Percentiles rank a stretch among this genome's conserved stretches.
Conservation (phyloP, 2,329 filamentous ascomycete genomes). For the Aphanoascus verrucosus region DNA sequence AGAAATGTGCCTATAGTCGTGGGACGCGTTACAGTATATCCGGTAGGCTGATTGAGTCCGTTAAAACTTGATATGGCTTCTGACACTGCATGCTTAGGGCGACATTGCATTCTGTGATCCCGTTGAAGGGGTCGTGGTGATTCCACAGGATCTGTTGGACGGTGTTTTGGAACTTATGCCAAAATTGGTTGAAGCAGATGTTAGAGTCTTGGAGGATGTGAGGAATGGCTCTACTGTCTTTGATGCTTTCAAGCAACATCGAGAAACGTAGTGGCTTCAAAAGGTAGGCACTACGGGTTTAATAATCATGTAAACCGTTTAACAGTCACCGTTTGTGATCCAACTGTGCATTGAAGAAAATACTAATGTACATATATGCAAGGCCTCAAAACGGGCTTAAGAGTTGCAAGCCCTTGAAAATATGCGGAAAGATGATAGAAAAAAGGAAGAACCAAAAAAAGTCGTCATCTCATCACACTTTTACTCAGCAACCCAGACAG, state of each 20-base stretch:
- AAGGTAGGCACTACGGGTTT: no score
- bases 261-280: conserved; percentile 19
- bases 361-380: conserved; percentile 7
- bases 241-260: conserved; percentile 55
- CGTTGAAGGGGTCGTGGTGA: conserved; percentile 57
- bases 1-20: conserved; percentile 34
- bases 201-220: conserved; percentile 56
- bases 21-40: conserved; percentile 32
- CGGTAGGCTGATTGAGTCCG: conserved; percentile 24
- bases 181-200: conserved; percentile 43
- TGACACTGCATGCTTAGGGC: conserved; percentile 31
- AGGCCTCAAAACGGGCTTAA: neutral
- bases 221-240: conserved; percentile 49
- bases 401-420: neutral
- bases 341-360: neutral
- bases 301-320: neutral
- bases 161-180: conserved; percentile 53
- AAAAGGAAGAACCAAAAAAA: conserved; percentile 4
- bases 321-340: no score
- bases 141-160: conserved; percentile 51
- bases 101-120: conserved; percentile 62
- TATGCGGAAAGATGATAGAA: neutral
- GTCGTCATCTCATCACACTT: conserved; percentile 11
- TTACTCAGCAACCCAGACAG: conserved; percentile 91
- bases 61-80: neutral